A percentile compares a stretch with the other conserved stretches of the same genome.
These are phyloP conservation scores for Globisporangium paddicum DNA, from an alignment of 352 stramenopile genomes.

Conservation along the genomic window DNA sequence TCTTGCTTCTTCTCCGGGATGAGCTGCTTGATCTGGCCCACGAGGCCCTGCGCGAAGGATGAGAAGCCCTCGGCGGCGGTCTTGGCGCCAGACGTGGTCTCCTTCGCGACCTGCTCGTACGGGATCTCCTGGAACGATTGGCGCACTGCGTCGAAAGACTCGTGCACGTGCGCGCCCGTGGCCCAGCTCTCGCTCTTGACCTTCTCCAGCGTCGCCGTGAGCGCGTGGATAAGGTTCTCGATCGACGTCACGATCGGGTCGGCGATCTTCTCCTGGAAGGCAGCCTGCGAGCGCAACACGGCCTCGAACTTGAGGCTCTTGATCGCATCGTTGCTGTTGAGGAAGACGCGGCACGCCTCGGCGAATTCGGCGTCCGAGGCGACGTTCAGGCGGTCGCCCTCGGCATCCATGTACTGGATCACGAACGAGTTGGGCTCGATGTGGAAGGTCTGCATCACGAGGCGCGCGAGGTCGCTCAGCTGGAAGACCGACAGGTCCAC, in stretches of 20 bases:
- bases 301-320: slow-evolving; percentile 72
- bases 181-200: slow-evolving; percentile 39
- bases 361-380: slow-evolving; percentile 55
- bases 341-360: slow-evolving; percentile 54
- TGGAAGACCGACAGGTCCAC: slow-evolving; percentile 54
- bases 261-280: slow-evolving; percentile 44
- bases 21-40: slow-evolving; percentile 58
- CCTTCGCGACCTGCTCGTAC: slow-evolving; percentile 31
- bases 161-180: slow-evolving; percentile 7
- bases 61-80: slow-evolving; percentile 46
- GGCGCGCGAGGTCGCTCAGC: slow-evolving; percentile 36
- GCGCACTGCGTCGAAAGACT: slow-evolving; percentile 27
- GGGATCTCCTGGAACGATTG: slow-evolving; percentile 39
- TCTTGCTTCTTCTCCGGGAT: slow-evolving; percentile 49
- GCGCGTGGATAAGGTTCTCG: slow-evolving; percentile 47
- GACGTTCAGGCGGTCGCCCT: slow-evolving; percentile 64
- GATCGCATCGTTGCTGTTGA: slow-evolving; percentile 24
- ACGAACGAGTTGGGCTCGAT: slow-evolving; percentile 44
- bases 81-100: slow-evolving; percentile 36
- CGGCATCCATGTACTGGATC: slow-evolving; percentile 66
- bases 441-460: slow-evolving; percentile 58
- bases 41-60: slow-evolving; percentile 60
- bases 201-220: slow-evolving; percentile 46
- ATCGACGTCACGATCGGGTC: slow-evolving; percentile 57
- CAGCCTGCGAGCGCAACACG: slow-evolving; percentile 29